Evolutionary conservation across 1,139 yeast species (phyloP), one percentile per base, ranked within the genome.

Genomic region (Sugiyamaella neomexicana): DNA sequence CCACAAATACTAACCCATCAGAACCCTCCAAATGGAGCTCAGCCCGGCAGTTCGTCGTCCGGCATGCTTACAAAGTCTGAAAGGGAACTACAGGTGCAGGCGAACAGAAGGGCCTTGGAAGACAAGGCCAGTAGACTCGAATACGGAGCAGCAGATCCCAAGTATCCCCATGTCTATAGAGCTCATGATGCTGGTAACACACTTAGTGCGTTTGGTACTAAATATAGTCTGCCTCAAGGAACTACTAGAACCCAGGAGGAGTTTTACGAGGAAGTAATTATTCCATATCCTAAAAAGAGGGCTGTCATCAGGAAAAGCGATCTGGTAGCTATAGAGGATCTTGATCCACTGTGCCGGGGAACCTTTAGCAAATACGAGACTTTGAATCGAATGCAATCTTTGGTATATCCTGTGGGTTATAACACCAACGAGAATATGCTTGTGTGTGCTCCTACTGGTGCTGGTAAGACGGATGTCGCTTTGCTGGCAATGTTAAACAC

Each of bases 381-480:
- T 0, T 77, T 95, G 61, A 95, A 95, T 70, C 82, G 89, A 60
- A 86, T 95, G 80, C 99, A 95, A 69, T 86, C 97, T 27, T 77
- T 95, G 59, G 96, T 95, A 1, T 95, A 79, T 62, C 96, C 96
- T 0, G 87, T 90, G 15, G 99, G 97, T 0, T 95, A 93, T 67
- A 83, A 86, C 54, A 86, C 98, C 5, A 91, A 89, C 69, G 97
- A 91, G 63, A 93, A 95, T 65, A 87, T 95, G 97, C 77, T 93
- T 50, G 91, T 93, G 1, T 93, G 99, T 80, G 99, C 99, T 0
- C 99, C 99, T 1, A 93, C 99, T 0, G 99, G 99, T 77, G 98
- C 99, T 6, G 99, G 99, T 79, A 93, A 93, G 67, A 95, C 99
- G 0, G 98, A 95, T 69, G 96, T 95, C 40, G 99, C 99, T 0